Conservation (phyloP, 2,329 filamentous ascomycete species). For the Chaetomium sp. region DNA sequence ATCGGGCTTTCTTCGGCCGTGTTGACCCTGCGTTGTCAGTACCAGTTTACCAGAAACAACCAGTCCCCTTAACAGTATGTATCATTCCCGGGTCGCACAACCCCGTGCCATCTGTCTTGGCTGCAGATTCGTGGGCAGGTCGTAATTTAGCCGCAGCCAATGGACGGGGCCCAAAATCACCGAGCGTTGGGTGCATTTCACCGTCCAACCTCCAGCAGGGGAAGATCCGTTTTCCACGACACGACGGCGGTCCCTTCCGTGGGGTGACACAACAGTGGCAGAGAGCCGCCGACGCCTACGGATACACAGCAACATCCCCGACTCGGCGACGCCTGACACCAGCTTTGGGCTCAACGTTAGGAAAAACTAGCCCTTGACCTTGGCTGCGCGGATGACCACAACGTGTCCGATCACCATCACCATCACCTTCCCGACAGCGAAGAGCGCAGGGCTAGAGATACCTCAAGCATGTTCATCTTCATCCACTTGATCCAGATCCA, state of each 20-base stretch:
- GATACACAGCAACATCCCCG: no score
- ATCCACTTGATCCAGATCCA: constrained; percentile 3
- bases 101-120: constrained; percentile 17
- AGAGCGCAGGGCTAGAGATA: not conserved
- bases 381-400: no score
- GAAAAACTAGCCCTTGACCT: no score
- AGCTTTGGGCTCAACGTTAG: not conserved
- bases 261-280: not conserved
- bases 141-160: constrained; percentile 43
- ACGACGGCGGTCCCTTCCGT: constrained; percentile 14
- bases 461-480: no score
- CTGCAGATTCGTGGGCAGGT: constrained; percentile 34
- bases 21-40: not conserved
- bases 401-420: no score
- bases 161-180: constrained; percentile 32
- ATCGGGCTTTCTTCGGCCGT: constrained; percentile 23
- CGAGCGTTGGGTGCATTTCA: constrained; percentile 28
- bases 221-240: constrained; percentile 15
- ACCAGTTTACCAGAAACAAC: not conserved
- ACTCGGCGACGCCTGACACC: not conserved
- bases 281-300: not conserved
- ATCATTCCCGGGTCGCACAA: constrained; percentile 18
- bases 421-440: not conserved
- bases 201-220: not conserved
- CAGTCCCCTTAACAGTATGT: constrained; percentile 16